phyloP scores from a whole-genome alignment of 768 basidiomycete species.

The Mrakia hoshinonis region DNA sequence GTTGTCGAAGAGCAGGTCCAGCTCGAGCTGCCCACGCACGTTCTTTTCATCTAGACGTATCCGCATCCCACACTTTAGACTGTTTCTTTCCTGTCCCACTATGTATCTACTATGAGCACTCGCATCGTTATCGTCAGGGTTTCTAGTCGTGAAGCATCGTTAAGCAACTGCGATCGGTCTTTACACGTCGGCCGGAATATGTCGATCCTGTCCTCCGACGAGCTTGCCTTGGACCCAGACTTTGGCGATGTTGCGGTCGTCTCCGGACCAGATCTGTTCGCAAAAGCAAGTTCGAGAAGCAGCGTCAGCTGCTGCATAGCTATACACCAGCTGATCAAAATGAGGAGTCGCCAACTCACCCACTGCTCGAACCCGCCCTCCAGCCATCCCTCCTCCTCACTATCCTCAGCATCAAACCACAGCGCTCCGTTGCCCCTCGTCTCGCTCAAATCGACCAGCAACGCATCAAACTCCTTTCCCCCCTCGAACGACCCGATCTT shows the following conservation, averaged over 20 bases:
- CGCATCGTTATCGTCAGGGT: neutral
- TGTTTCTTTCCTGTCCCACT: neutral
- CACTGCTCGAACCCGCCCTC: constrained; percentile 55
- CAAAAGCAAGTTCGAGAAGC: neutral
- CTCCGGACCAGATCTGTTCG: constrained; percentile 69
- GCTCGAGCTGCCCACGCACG: constrained; percentile 23
- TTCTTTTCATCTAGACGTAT: constrained; percentile 20
- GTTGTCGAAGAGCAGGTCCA: constrained; percentile 19
- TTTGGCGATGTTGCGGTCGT: constrained; percentile 56
- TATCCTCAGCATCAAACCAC: constrained; percentile 48
- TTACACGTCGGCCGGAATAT: neutral
- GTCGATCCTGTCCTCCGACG: constrained; percentile 54
- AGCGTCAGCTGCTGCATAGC: neutral
- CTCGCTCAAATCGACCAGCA: constrained; percentile 55
- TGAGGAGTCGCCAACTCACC: neutral
- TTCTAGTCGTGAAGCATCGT: neutral
- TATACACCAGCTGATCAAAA: neutral
- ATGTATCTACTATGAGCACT: neutral
- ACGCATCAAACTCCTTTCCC: constrained; percentile 85
- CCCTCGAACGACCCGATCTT: constrained; percentile 65
- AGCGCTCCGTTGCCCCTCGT: constrained; percentile 53
- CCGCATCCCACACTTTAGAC: neutral
- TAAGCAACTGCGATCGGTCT: too few relatives aligned
- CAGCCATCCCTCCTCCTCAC: constrained; percentile 41
- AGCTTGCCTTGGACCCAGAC: constrained; percentile 76